These are phyloP conservation scores for Deakozyma indianensis DNA, from an alignment of 805 yeast genomes.

Conservation along the genomic window DNA sequence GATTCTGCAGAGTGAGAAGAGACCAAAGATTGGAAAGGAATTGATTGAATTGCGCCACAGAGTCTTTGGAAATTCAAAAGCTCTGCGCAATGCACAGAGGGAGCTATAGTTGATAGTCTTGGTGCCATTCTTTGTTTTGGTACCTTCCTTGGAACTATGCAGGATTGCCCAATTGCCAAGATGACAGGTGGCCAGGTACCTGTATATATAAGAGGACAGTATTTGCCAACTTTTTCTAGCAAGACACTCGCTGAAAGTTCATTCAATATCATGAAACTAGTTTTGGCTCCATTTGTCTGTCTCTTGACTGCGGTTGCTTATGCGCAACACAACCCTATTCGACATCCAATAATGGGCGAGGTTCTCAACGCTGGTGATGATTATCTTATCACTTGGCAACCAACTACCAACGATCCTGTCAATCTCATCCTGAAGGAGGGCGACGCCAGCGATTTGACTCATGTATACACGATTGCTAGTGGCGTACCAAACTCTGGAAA, in stretches of 20 bases:
- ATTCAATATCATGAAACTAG: too few species aligned
- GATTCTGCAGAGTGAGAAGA: not conserved
- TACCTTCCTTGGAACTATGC: too few species aligned
- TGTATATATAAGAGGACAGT: too few species aligned
- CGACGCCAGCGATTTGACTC: constrained; percentile 12
- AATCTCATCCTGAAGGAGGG: constrained; percentile 17
- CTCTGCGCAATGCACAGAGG: not conserved
- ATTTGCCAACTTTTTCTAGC: too few species aligned
- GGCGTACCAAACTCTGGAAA: constrained; percentile 17
- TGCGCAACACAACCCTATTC: constrained; percentile 11
- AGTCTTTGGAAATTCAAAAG: not conserved
- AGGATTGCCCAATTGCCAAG: too few species aligned
- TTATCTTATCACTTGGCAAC: constrained; percentile 18
- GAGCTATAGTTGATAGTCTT: too few species aligned
- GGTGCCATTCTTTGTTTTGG: too few species aligned
- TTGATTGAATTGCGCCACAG: not conserved
- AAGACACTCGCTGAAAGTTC: too few species aligned
- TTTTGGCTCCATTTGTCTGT: too few species aligned
- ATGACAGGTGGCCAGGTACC: too few species aligned
- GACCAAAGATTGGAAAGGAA: not conserved
- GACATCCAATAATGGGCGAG: constrained; percentile 14
- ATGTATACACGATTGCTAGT: constrained; percentile 15
- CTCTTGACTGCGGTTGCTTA: not conserved
- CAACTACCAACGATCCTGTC: constrained; percentile 13
- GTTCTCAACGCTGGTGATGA: constrained; percentile 16